Percentiles rank a stretch among this genome's conserved stretches.
Conservation (phyloP, 2,329 filamentous ascomycete species). For the Cryphonectria radicalis region DNA sequence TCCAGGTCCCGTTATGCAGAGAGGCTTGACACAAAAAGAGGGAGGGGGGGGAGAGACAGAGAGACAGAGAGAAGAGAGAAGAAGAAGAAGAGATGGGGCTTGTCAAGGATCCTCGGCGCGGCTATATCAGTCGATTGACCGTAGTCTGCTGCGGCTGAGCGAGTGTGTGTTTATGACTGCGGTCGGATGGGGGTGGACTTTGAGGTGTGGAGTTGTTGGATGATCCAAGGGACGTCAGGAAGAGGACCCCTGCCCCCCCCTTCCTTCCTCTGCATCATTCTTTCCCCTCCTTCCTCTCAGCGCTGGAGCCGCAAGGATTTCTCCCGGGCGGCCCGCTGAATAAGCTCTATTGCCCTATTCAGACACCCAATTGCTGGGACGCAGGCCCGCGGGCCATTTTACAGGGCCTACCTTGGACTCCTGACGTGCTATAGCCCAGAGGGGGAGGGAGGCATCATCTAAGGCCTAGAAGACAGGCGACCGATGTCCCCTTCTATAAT, state of each 20-base stretch:
- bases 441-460: no score
- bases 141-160: background rate
- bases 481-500: background rate
- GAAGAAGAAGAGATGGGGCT: background rate
- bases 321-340: slow-evolving; percentile 2
- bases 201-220: background rate
- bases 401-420: no score
- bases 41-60: background rate
- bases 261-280: background rate
- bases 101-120: background rate
- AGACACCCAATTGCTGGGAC: background rate
- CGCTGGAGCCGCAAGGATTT: slow-evolving; percentile 6
- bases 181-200: background rate
- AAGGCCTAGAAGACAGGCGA: no score
- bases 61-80: background rate
- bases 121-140: background rate
- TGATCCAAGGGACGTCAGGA: background rate
- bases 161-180: background rate
- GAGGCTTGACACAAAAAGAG: background rate
- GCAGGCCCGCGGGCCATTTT: background rate
- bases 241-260: background rate
- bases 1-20: background rate
- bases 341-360: slow-evolving; percentile 1
- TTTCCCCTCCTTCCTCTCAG: background rate
- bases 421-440: no score